Evolutionary conservation across 2,329 filamentous ascomycete species (phyloP).

Genomic region (Ceratocystis diversiconidia): DNA sequence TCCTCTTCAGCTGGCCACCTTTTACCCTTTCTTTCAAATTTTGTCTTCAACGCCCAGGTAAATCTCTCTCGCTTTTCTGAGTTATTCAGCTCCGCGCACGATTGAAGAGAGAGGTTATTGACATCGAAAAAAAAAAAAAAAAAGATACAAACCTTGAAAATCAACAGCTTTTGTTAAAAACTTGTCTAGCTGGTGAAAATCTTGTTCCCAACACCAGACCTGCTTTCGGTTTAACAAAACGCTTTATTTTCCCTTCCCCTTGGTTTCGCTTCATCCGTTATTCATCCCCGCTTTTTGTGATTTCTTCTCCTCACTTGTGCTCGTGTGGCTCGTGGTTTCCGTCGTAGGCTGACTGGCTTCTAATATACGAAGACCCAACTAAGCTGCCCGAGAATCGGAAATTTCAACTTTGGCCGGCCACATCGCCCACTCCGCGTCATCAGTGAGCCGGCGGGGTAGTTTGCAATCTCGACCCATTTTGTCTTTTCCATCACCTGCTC

Average conservation of each 20-base stretch:
- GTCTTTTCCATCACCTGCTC: no score
- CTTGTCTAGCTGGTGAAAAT: not conserved
- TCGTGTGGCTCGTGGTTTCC: not conserved
- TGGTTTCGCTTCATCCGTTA: not conserved
- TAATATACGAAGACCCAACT: not conserved
- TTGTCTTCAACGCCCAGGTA: not conserved
- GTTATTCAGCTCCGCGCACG: not conserved
- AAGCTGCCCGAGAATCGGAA: not conserved
- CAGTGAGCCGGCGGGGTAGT: not conserved
- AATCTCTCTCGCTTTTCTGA: not conserved
- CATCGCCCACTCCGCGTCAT: not conserved
- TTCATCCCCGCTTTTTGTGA: not conserved
- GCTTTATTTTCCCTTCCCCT: not conserved
- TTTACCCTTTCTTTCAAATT: not conserved
- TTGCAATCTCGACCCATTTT: not conserved
- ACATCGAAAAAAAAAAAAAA: not conserved
- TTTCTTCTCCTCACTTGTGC: conserved; percentile 6
- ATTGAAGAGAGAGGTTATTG: not conserved
- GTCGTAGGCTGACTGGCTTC: not conserved
- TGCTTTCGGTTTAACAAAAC: not conserved
- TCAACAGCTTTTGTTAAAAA: not conserved
- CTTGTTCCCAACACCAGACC: not conserved
- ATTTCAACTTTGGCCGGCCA: not conserved
- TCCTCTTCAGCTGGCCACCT: not conserved
- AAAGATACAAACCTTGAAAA: not conserved